Conservation (phyloP, 83 land plant genomes). For the Isoetes engelmannii region DNA sequence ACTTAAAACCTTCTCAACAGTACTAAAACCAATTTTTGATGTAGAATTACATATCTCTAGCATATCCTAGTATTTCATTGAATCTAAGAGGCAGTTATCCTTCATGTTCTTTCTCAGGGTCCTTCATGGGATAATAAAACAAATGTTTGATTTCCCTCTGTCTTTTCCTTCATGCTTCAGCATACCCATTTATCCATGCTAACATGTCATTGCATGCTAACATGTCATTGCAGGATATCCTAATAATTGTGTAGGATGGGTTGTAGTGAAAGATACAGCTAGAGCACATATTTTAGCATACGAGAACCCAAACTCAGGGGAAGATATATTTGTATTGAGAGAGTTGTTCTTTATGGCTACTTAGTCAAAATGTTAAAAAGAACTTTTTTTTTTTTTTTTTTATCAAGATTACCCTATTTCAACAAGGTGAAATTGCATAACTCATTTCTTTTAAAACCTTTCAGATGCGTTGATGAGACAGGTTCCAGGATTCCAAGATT, state of each 20-base stretch:
- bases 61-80: too few relatives aligned
- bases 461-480: conserved; percentile 46
- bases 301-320: conserved; percentile 51
- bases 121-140: too few relatives aligned
- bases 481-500: conserved; percentile 43
- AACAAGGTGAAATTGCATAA: conserved; percentile 26
- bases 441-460: neutral
- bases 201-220: conserved; percentile 26
- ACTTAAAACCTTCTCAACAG: conserved; percentile 7
- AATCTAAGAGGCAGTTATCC: too few relatives aligned
- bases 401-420: conserved; percentile 53
- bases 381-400: too few relatives aligned
- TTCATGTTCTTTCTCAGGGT: too few relatives aligned
- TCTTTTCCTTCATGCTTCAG: too few relatives aligned
- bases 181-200: neutral
- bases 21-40: too few relatives aligned
- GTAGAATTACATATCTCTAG: too few relatives aligned
- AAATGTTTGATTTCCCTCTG: too few relatives aligned
- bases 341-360: conserved; percentile 53
- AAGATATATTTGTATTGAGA: conserved; percentile 64
- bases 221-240: conserved; percentile 32
- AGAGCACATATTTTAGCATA: conserved; percentile 50
- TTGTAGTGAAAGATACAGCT: conserved; percentile 61
- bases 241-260: conserved; percentile 51
- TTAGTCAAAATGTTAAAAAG: conserved; percentile 52